These are phyloP conservation scores for Cymbopogon flexuosus DNA, from an alignment of 202 grass and related monocot genomes.

Conservation along the genomic window DNA sequence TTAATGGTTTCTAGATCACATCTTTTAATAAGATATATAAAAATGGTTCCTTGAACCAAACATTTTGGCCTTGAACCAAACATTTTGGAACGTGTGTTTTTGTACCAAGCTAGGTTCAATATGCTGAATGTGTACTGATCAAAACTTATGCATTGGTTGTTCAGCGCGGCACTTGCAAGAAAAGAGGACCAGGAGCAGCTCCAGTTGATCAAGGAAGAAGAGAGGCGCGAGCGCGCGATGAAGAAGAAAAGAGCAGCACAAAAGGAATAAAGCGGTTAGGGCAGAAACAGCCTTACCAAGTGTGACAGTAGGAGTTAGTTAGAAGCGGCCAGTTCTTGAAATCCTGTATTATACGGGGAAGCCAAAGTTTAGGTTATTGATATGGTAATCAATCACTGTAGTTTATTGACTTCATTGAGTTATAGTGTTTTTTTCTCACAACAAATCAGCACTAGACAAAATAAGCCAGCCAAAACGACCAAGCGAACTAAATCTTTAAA, in stretches of 20 bases:
- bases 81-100: neutral
- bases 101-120: neutral
- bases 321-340: neutral
- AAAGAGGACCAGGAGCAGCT: conserved; percentile 65
- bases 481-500: too few species aligned
- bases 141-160: neutral
- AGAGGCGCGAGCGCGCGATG: conserved; percentile 34
- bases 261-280: neutral
- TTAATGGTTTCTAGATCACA: neutral
- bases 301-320: neutral
- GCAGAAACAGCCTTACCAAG: neutral
- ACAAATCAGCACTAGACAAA: too few species aligned
- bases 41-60: neutral
- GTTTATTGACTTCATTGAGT: neutral
- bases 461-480: too few species aligned
- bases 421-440: too few species aligned
- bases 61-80: neutral
- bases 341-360: neutral
- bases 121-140: neutral
- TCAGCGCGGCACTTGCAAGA: conserved; percentile 54
- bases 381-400: neutral
- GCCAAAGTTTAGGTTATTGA: neutral
- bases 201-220: conserved; percentile 57
- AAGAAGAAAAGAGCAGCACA: conserved; percentile 38
- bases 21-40: neutral